phyloP scores from a whole-genome alignment of 2,329 filamentous ascomycete species.

The Cordyceps militaris region DNA sequence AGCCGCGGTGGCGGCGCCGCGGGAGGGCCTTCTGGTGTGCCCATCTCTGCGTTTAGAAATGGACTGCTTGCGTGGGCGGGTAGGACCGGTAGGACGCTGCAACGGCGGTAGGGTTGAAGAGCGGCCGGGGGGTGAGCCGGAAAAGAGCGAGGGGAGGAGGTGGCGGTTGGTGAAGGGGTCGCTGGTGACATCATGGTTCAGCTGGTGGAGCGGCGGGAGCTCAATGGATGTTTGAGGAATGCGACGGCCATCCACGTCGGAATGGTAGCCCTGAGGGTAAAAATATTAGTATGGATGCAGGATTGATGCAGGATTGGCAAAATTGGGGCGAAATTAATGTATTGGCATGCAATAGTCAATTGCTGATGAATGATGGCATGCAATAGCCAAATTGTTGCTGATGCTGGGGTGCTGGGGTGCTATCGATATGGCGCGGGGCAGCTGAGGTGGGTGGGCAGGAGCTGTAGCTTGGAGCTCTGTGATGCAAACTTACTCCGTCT shows the following conservation, averaged over 20 bases:
- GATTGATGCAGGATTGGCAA: not conserved
- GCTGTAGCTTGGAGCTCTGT: not conserved
- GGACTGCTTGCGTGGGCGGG: constrained; percentile 76
- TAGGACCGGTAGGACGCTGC: constrained; percentile 64
- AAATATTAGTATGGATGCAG: not conserved
- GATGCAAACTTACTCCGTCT: constrained; percentile 54
- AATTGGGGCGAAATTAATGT: not conserved
- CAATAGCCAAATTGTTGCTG: not conserved
- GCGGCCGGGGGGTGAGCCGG: constrained; percentile 74
- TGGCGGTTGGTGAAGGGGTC: constrained; percentile 62
- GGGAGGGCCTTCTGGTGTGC: constrained; percentile 70
- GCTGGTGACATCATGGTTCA: constrained; percentile 60
- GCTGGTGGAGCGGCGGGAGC: constrained; percentile 58
- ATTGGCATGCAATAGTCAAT: not conserved
- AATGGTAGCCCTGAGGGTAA: constrained; percentile 53
- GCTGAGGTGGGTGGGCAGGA: constrained; percentile 3
- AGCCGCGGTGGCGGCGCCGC: constrained; percentile 51
- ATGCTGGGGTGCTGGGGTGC: constrained; percentile 6
- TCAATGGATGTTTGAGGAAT: constrained; percentile 63
- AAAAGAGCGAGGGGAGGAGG: constrained; percentile 76
- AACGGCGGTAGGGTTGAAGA: constrained; percentile 83
- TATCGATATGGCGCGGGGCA: constrained; percentile 24
- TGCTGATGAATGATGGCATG: too few relatives aligned
- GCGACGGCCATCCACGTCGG: constrained; percentile 60
- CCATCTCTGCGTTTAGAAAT: constrained; percentile 71